These are phyloP conservation scores for Parachaetomium inaequale DNA, from an alignment of 495 filamentous ascomycete species.

Conservation along the genomic window DNA sequence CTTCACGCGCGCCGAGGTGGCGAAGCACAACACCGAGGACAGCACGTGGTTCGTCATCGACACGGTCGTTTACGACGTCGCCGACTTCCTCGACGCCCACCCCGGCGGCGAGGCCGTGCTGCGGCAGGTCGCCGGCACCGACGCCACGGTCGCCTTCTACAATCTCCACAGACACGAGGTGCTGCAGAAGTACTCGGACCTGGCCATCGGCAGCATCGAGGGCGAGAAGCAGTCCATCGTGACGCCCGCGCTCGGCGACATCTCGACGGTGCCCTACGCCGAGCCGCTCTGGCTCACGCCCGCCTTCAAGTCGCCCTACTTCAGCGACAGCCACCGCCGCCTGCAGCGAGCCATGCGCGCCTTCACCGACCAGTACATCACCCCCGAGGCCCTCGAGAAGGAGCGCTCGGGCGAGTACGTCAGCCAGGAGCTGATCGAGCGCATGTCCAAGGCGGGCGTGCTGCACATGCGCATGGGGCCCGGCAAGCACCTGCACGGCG, in stretches of 20 bases:
- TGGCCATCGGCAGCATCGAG: conserved; percentile 72
- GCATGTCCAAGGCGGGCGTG: conserved; percentile 69
- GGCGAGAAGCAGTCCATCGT: conserved; percentile 74
- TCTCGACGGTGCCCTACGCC: conserved; percentile 74
- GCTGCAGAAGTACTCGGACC: conserved; percentile 66
- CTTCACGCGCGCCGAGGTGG: conserved; percentile 72
- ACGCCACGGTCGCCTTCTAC: conserved; percentile 86
- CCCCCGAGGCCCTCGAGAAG: conserved; percentile 73
- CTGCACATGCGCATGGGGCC: conserved; percentile 81
- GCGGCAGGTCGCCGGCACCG: conserved; percentile 76
- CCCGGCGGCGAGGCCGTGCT: conserved; percentile 82
- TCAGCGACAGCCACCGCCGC: conserved; percentile 67
- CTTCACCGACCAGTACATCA: conserved; percentile 68
- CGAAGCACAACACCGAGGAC: conserved; percentile 78
- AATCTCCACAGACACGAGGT: conserved; percentile 93
- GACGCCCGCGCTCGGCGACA: conserved; percentile 63
- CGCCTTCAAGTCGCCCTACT: conserved; percentile 78
- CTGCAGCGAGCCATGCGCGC: conserved; percentile 68
- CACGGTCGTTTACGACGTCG: conserved; percentile 87
- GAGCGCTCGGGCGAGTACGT: conserved; percentile 73
- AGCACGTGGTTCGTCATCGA: conserved; percentile 80
- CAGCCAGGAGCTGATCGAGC: conserved; percentile 71
- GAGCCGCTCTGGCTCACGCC: conserved; percentile 79
- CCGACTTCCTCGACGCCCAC: conserved; percentile 88
- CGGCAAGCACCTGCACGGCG: conserved; percentile 74